Evolutionary conservation across 164 flowering plant species (phyloP), one percentile per base, ranked within the genome.

Genomic region (Liriodendron chinense): DNA sequence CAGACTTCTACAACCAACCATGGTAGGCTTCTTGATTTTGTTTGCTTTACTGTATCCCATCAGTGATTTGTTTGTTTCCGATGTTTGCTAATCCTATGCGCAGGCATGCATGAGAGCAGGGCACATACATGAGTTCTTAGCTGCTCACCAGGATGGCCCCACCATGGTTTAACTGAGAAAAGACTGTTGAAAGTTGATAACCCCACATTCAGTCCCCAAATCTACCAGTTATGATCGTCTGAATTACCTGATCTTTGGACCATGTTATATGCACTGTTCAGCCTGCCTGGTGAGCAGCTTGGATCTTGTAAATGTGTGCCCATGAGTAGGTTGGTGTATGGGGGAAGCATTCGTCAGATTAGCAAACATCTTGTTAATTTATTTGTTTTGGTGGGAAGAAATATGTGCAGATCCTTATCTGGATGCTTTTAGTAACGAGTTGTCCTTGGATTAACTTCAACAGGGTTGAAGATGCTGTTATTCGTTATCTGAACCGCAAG

Each of bases 401-500:
- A 53, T 16, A 53, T 10, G 2, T 53, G 13, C 20, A 53, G 59
- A 53, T 53, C 59, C 68, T 71, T 53, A 21, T 21, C 34, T 74
- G 62, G 68, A 66, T 67, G 47, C 69, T 16, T 20, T 28, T 67
- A 67, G 18, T 67, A 28, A 28, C 5, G 18, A 28, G 2, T 18
- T 66, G 18, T 26, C 12, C 14, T 25, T 67, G 47, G 16, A 12
- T 67, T 47, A 67, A 53, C 16, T 72, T 26, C 62, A 47, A 53
- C 75, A 94, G 98, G 98, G 87, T 89, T 77, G 97, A 94, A 76
- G 98, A 94, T 88, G 95, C 97, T 74, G 94, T 94, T 24, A 86
- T 89, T 69, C 96, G 92, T 7, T 94, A 94, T 82, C 81, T 94
- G 80, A 94, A 93, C 80, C 95, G 98, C 81, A 92, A 91, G 83